Evolutionary conservation across 2,329 filamentous ascomycete species (phyloP), one percentile per base, ranked within the genome.

Genomic region (Arachnomyces sp.): DNA sequence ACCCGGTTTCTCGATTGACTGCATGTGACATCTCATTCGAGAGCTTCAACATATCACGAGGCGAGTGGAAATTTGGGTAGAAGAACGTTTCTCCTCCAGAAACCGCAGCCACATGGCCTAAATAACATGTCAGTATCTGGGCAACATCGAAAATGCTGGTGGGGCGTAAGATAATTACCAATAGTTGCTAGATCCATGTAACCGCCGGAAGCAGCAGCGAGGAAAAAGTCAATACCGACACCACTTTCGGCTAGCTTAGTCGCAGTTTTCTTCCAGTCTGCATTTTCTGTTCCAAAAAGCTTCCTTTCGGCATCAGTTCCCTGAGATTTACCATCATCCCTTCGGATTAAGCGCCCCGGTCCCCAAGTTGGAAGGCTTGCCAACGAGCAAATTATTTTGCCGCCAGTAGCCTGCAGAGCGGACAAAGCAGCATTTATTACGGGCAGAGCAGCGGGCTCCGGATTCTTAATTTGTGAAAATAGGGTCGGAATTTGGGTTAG

Each of bases 41-140:
- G 30, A 98, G 68, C 67, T 90, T 93, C 41, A 86, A 73, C 32
- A 82, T 80, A 62, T 98, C 92, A 29, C 92, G 79, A 6, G 85
- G 85, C 6, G 84, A 80, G 44, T 95, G 81, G 68, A 95, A 98
- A 62, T 96, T 98, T 34, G 92, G 89, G 60, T 94, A 98, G 66
- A 94, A 95, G 65, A 89, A 98, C 0, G 83, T 86, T 62, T 98
- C 92, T 47, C 92, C 92, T 43, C 92, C 92, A n/a, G 87, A 94
- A 21, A 84, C 81, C 31, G 87, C 80, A 25, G 92, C 78, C 15
- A 95, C 77, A 61, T 95, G 84, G 31, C 89, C 86, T 81, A 45
- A 31, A 25, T 13, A 38, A 39, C 25, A 11, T 7, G 18, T 37
- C 31, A 46, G 52, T 16, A 48, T 34, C 48, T 40, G 36, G 59